Conservation (phyloP, 371 early-diverging fungal genomes). For the Mucor velutinosus region DNA sequence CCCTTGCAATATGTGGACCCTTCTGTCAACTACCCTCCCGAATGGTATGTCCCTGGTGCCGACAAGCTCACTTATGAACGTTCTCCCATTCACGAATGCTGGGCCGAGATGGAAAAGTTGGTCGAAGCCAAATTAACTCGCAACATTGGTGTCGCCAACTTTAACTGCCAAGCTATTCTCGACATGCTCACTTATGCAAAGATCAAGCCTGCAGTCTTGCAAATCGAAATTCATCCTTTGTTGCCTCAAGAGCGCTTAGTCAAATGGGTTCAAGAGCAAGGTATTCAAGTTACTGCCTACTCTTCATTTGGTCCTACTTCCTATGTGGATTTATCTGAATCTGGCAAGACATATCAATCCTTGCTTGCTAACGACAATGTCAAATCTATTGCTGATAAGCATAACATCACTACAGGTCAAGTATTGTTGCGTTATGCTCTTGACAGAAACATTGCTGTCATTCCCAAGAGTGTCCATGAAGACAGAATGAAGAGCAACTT, state of each 20-base stretch:
- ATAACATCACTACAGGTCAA: conserved; percentile 24
- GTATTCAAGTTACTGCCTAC: conserved; percentile 65
- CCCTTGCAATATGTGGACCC: conserved; percentile 38
- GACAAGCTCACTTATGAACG: conserved; percentile 30
- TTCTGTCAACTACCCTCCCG: conserved; percentile 37
- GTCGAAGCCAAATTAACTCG: conserved; percentile 38
- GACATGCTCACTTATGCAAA: conserved; percentile 46
- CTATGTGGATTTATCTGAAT: conserved; percentile 47
- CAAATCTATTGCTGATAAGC: conserved; percentile 26
- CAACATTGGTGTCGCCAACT: conserved; percentile 69
- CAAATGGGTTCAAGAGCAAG: conserved; percentile 38
- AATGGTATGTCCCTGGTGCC: conserved; percentile 34
- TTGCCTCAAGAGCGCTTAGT: conserved; percentile 58
- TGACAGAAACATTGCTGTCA: conserved; percentile 58
- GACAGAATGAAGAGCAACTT: conserved; percentile 53
- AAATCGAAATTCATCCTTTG: conserved; percentile 73
- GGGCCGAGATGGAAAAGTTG: conserved; percentile 47
- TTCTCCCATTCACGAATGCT: conserved; percentile 47
- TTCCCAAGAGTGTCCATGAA: conserved; percentile 65
- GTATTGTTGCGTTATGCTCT: conserved; percentile 62
- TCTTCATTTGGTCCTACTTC: conserved; percentile 65
- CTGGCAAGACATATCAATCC: conserved; percentile 42
- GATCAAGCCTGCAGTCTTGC: conserved; percentile 45
- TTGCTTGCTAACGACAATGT: conserved; percentile 39
- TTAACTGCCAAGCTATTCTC: conserved; percentile 44